Evolutionary conservation across 352 stramenopile species (phyloP).

Genomic region (Phytophthora hibernalis): DNA sequence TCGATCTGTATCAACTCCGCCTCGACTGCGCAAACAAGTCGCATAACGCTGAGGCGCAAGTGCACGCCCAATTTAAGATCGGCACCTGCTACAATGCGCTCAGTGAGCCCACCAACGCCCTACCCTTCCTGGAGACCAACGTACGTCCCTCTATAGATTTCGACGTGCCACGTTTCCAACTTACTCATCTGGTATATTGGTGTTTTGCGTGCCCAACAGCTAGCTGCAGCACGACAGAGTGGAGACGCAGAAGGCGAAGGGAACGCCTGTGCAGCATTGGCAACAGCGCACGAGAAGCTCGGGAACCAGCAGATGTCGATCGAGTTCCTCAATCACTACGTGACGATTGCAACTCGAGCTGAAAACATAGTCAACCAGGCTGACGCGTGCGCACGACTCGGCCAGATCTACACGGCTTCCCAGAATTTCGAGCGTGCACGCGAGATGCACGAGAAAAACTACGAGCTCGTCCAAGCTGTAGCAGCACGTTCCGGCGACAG

Average conservation of each 20-base stretch:
- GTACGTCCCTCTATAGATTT: conserved; percentile 30
- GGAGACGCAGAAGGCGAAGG: conserved; percentile 80
- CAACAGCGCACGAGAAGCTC: conserved; percentile 86
- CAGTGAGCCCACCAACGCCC: conserved; percentile 61
- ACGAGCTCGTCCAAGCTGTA: conserved; percentile 78
- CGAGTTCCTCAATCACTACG: conserved; percentile 90
- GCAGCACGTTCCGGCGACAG: conserved; percentile 48
- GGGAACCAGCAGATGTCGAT: conserved; percentile 84
- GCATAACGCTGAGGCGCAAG: conserved; percentile 62
- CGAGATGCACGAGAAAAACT: conserved; percentile 92
- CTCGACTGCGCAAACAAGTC: conserved; percentile 76
- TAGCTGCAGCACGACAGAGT: conserved; percentile 62
- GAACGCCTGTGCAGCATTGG: conserved; percentile 87
- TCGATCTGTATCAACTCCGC: conserved; percentile 79
- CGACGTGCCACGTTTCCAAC: not conserved
- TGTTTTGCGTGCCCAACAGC: conserved; percentile 32
- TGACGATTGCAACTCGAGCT: conserved; percentile 76
- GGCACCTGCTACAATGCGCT: conserved; percentile 80
- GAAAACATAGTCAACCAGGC: conserved; percentile 90
- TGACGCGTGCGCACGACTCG: conserved; percentile 86
- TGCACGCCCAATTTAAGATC: conserved; percentile 78
- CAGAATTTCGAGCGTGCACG: conserved; percentile 83
- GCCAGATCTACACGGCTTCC: conserved; percentile 83
- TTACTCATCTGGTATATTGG: conserved; percentile 1
- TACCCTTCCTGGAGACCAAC: conserved; percentile 88